Base-by-base conservation (phyloP, 257 asterid species). In the Solanum raphanifolium region DNA sequence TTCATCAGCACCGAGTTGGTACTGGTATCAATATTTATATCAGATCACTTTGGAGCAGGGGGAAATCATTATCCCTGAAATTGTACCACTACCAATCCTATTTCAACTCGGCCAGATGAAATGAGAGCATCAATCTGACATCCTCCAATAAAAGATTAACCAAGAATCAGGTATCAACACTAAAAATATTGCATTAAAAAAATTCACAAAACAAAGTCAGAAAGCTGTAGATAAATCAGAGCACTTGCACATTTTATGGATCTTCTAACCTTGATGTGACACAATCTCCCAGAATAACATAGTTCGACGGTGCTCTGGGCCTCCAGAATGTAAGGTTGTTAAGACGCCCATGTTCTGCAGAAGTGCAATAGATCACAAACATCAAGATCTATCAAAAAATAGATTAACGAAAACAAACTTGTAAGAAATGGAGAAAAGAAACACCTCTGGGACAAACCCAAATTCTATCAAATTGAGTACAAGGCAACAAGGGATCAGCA, bases 301-400 rank as follows among this genome's bases (percentile, higher is more conserved):
- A 97, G 89, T 97, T 97, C 31, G 99, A 92, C 52, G 98, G 99
- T 93, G 99, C 99, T 87, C 95, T 93, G 78, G 99, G 99, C 94
- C 99, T 95, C 99, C 99, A 97, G 91, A 97, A 97, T 85, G 99
- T 97, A 89, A 97, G 90, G 90, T 95, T 93, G 94, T 95, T 92
- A 87, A 95, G 95, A 89, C 76, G 89, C 79, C 95, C 98, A 89
- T 92, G 93, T 88, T 95, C 99, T 95, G 95, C 76, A 83, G 86
- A 92, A 78, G 89, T 89, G 88, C 65, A 88, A 87, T 43, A 55
- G 69, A 88, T 88, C 71, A 86, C 71, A 86, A 72, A 74, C 74
- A 46, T 86, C 82, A 39, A 73, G 46, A 86, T 52, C 23, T 48
- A 27, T 32, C 20, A 82, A 7, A 46, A n/a, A 38, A 65, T 43